phyloP scores from a whole-genome alignment of 2,329 filamentous ascomycete species.

The Colletotrichum tropicale region DNA sequence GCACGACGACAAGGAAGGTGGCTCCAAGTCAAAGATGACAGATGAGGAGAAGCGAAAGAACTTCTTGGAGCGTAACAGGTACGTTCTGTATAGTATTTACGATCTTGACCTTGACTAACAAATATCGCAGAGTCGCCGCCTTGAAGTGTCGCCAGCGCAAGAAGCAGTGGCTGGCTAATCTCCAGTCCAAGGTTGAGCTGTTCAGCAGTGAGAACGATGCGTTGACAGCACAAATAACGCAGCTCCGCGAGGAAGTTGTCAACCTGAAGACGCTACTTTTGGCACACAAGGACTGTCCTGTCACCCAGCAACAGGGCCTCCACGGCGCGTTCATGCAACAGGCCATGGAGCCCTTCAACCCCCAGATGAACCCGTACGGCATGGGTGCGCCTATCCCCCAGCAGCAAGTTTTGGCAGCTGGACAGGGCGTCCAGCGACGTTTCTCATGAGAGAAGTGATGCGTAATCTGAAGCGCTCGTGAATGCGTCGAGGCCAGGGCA shows the following conservation, averaged over 20 bases:
- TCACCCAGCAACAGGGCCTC: slow-evolving; percentile 85
- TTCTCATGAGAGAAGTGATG: slow-evolving; percentile 52
- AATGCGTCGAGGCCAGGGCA: not conserved
- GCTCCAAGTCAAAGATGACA: slow-evolving; percentile 82
- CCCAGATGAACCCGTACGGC: slow-evolving; percentile 64
- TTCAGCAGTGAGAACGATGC: slow-evolving; percentile 92
- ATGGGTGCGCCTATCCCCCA: slow-evolving; percentile 58
- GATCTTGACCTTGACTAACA: slow-evolving; percentile 23
- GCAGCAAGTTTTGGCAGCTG: slow-evolving; percentile 59
- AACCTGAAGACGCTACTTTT: slow-evolving; percentile 91
- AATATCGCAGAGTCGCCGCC: slow-evolving; percentile 76
- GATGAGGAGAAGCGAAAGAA: slow-evolving; percentile 99
- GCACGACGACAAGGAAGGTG: slow-evolving; percentile 54
- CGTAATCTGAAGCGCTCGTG: not conserved
- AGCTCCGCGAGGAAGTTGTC: slow-evolving; percentile 89
- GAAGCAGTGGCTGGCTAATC: slow-evolving; percentile 97
- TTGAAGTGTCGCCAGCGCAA: slow-evolving; percentile 97
- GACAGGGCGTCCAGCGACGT: slow-evolving; percentile 59
- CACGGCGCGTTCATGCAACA: slow-evolving; percentile 62
- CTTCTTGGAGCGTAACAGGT: slow-evolving; percentile 96
- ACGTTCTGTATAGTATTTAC: slow-evolving; percentile 35
- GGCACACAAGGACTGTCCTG: slow-evolving; percentile 94
- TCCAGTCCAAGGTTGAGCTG: slow-evolving; percentile 93
- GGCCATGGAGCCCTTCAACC: slow-evolving; percentile 57
- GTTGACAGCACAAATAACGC: slow-evolving; percentile 80